Base-by-base conservation (phyloP, 2,329 filamentous ascomycete genomes). In the Penicillium sp. region DNA sequence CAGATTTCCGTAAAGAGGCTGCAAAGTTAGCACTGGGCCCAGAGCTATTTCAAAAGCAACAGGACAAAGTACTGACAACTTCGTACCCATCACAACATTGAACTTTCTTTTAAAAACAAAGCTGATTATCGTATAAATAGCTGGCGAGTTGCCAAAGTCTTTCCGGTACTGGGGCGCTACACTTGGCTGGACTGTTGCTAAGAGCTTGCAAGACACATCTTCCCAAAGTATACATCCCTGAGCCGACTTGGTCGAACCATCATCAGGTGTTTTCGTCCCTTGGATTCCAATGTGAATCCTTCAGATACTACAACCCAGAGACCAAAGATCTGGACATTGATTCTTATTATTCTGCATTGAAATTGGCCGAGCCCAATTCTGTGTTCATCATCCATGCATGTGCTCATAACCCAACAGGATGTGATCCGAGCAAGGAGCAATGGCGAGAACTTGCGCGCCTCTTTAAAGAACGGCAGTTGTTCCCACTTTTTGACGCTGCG, bases 161-260 rank as follows among this genome's bases (percentile, higher is more conserved):
- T 77, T 97, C 93, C 50, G 93, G 94, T 65, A 97, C 93, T 59
- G 67, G 67, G 0, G 65, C 70, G 4, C 57, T 70, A 1, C 66
- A 70, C 46, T 43, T 70, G 3, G 68, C 67, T 6, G 68, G 65
- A 4, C 40, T 64, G 2, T 50, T 70, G 6, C 51, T 70, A 15
- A 51, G 54, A 45, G 57, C 57, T 15, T 62, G 59, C 35, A 62
- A 62, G 10, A 40, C 25, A 1, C 53, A 59, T 9, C 46, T 56
- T 1, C 64, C 67, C 0, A 68, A 62, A 19, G 85, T 95, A 75
- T 96, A 96, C 82, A 83, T 97, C 74, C 95, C 92, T 67, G 88
- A 89, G 73, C 93, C 94, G 42, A 97, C 93, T 56, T 99, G 94
- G 93, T 91, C 89, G 62, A 97, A 99, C 80, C 93, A 99, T 84